A percentile compares a stretch with the other conserved stretches of the same genome.
These are phyloP conservation scores for Solanum hybrid DNA, from an alignment of 305 asterid genomes.

Conservation along the genomic window DNA sequence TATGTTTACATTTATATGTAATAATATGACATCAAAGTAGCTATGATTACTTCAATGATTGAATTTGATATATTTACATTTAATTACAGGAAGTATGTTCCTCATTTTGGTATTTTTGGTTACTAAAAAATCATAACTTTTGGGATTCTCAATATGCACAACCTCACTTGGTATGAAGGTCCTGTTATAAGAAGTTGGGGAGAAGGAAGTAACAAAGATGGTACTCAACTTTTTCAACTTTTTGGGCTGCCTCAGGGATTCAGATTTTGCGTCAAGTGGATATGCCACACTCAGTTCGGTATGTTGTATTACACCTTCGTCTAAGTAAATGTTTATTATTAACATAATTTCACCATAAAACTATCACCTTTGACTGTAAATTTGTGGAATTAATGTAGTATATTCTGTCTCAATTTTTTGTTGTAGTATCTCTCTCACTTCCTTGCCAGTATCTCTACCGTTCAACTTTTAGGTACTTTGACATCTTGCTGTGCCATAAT, in stretches of 20 bases:
- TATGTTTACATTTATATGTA: background rate
- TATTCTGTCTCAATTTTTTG: too few species aligned
- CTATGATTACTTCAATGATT: background rate
- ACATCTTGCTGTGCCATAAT: background rate
- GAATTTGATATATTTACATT: background rate
- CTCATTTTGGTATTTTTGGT: background rate
- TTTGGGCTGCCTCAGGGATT: background rate
- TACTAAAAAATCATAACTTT: background rate
- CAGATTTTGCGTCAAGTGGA: background rate
- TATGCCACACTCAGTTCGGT: background rate
- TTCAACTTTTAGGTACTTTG: background rate
- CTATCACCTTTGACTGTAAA: background rate
- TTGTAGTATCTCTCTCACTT: background rate
- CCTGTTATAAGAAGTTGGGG: background rate
- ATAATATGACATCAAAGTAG: background rate
- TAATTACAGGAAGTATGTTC: background rate
- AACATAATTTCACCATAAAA: background rate
- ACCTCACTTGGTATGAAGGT: background rate
- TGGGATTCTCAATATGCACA: background rate
- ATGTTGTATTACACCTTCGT: background rate
- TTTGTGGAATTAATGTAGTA: background rate
- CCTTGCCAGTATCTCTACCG: background rate
- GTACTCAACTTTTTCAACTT: background rate
- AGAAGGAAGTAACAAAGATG: background rate
- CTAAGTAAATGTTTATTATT: background rate